Evolutionary conservation across 768 basidiomycete genomes (phyloP).

Genomic region (Sarcomyxa edulis): DNA sequence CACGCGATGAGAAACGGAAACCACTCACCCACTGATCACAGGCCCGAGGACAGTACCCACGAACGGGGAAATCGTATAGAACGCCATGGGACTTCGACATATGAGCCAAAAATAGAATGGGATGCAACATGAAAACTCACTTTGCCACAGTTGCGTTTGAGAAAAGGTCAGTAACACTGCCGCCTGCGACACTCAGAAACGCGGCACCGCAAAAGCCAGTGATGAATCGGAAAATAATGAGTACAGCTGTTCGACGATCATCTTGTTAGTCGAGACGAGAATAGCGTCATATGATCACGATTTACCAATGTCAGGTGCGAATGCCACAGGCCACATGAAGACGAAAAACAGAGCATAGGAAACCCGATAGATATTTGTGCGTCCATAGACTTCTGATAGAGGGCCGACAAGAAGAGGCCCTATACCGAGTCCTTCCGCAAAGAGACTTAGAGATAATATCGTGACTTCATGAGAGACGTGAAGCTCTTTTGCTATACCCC

Average conservation of each 20-base stretch:
- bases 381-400: slow-evolving; percentile 55
- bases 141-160: slow-evolving; percentile 50
- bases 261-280: neutral
- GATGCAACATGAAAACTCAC: slow-evolving; percentile 31
- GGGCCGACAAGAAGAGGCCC: slow-evolving; percentile 53
- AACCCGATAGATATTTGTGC: slow-evolving; percentile 53
- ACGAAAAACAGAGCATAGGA: slow-evolving; percentile 59
- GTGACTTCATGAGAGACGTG: slow-evolving; percentile 39
- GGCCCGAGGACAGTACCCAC: slow-evolving; percentile 50
- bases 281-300: slow-evolving; percentile 1
- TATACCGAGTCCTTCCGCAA: slow-evolving; percentile 50
- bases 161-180: slow-evolving; percentile 51
- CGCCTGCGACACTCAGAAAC: slow-evolving; percentile 52
- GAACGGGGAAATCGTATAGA: slow-evolving; percentile 51
- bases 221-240: slow-evolving; percentile 52
- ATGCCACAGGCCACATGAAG: slow-evolving; percentile 67
- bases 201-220: slow-evolving; percentile 52
- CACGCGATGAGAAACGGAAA: neutral
- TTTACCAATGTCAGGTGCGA: slow-evolving; percentile 60
- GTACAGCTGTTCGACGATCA: slow-evolving; percentile 52
- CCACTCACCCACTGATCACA: slow-evolving; percentile 47
- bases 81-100: slow-evolving; percentile 36
- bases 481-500: slow-evolving; percentile 45
- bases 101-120: neutral
- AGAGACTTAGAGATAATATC: slow-evolving; percentile 50